Evolutionary conservation across 495 filamentous ascomycete species (phyloP), one percentile per base, ranked within the genome.

Genomic region (Penicillium taxi): DNA sequence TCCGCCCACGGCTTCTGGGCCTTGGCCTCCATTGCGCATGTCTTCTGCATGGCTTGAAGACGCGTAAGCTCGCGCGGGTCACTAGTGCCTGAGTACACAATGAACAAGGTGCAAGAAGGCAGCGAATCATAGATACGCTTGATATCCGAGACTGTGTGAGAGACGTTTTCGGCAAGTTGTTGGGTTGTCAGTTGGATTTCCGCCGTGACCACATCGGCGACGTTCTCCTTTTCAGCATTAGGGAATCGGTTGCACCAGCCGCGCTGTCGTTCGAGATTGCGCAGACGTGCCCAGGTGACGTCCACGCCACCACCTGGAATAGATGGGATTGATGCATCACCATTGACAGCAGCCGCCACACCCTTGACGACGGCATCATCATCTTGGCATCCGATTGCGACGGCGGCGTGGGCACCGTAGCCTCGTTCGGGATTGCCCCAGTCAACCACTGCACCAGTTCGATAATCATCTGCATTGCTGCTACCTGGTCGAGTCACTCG

Each of bases 71-170:
- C 80, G 13, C 83, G 72, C 6, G 88, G 87, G 50, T 96, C 86
- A 8, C 93, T 89, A 0, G 82, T 87, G 6, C 91, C 91, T 35
- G 79, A 83, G 61, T 91, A 88, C 8, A 98, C 80, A 3, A 98
- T 74, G 34, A 96, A 77, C 0, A 86, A 79, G 1, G 93, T 94
- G 50, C 86, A 90, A 0, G 74, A 72, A 0, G 91, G 88, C 3
- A 96, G 66, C 2, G 75, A 69, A 4, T 81, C 78, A 59, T 90
- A 79, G 42, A 96, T 77, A 14, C 64, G 62, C 27, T 73, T 63
- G 39, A 98, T 78, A 16, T 81, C 68, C 11, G 62, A 52, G 3
- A 73, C 67, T 0, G 73, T 77, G 11, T 55, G 53, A 5, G 64
- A 39, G 4, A 82, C 69, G 0, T 58, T 63, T 4, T 56, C 53